Base-by-base conservation (phyloP, 495 filamentous ascomycete genomes). In the Trichocladium antarcticum region DNA sequence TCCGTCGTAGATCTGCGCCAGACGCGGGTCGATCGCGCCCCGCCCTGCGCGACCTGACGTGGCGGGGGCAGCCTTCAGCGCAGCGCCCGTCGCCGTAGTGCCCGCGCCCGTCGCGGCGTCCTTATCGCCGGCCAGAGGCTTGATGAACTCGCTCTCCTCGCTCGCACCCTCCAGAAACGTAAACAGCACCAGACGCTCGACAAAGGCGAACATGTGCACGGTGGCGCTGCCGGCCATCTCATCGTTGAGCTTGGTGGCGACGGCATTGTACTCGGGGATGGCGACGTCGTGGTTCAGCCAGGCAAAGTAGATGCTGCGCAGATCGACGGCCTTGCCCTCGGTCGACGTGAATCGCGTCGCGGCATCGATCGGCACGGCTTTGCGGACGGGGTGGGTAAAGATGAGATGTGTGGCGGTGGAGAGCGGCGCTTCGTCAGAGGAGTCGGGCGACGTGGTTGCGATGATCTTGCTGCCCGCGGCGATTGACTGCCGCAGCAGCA, bases 231-330 rank as follows among this genome's bases (percentile, higher is more conserved):
- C 69, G 24, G 75, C 74, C 27, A 96, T 75, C 54, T 87, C 80
- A 34, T 88, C 84, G 53, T 90, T 95, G 31, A 97, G 73, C 51
- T 79, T 72, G 60, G 85, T 78, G 17, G 85, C 85, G 6, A 82
- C 80, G 38, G 82, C 77, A 65, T 96, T 89, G 73, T 97, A 97
- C 49, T 89, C 87, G 8, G 83, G 81, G 59, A 94, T 87, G 32
- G 82, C 76, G 49, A 80, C 77, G 71, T 96, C 89, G 63, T 86
- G 86, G 63, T 95, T 90, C 61, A 83, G 74, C 84, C 86, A 99
- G 43, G 87, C 85, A 53, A 96, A 93, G 68, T 87, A 95, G 69
- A 97, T 88, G 66, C 82, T 86, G 64, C 92, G 87, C 34, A 99
- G 76, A 63, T 95, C 85, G 53, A 96, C 81, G 1, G 85, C 73